Percentiles rank a stretch among this genome's conserved stretches.
phyloP scores from a whole-genome alignment of 148 eudicot species.

The Diospyros lotus region DNA sequence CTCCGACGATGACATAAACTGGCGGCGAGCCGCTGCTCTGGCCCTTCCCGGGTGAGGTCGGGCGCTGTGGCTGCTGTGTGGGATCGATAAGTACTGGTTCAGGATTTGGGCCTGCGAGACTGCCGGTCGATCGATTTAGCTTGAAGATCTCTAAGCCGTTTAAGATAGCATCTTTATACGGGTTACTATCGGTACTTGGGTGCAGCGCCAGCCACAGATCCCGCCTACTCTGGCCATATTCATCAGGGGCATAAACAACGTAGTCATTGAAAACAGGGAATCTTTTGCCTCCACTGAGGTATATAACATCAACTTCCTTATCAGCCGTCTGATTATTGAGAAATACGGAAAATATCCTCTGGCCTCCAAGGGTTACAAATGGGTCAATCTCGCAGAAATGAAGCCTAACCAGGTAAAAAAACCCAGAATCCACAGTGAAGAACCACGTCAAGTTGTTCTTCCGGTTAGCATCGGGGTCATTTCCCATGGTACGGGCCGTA shows the following conservation, averaged over 20 bases:
- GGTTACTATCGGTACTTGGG: background rate
- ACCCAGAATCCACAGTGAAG: conserved; percentile 39
- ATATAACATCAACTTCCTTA: conserved; percentile 14
- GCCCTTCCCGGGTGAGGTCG: background rate
- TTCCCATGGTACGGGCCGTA: conserved; percentile 17
- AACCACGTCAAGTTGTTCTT: conserved; percentile 29
- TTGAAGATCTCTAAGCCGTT: conserved; percentile 36
- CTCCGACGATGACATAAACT: background rate
- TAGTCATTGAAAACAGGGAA: conserved; percentile 27
- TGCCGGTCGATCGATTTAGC: conserved; percentile 12
- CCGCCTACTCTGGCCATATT: background rate
- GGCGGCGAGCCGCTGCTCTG: no score
- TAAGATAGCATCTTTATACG: conserved; percentile 13
- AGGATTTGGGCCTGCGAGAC: conserved; percentile 26
- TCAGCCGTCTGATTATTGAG: conserved; percentile 25
- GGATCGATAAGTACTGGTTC: background rate
- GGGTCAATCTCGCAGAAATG: conserved; percentile 27
- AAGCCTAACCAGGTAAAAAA: conserved; percentile 37
- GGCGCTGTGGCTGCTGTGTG: background rate
- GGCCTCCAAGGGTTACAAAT: background rate
- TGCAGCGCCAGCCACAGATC: conserved; percentile 20
- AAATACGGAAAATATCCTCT: conserved; percentile 24
- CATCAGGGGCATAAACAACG: background rate
- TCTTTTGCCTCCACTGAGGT: background rate
- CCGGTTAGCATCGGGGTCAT: fast-evolving